Conservation (phyloP, 306 rosid species). For the Cucurbita moschata region DNA sequence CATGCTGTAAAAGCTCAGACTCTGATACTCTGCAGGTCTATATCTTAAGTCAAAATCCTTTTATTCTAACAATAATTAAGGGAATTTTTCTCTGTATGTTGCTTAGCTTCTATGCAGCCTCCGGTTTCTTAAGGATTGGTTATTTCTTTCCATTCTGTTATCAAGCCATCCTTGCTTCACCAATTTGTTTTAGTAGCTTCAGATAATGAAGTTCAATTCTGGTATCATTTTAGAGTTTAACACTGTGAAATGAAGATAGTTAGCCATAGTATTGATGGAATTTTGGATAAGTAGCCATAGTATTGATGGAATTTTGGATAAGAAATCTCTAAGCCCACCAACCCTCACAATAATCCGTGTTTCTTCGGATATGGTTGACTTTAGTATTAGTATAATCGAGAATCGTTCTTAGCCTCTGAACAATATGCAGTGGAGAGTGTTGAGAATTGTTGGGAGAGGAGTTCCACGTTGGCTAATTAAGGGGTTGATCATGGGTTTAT, state of each 20-base stretch:
- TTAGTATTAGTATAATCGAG: neutral
- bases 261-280: neutral
- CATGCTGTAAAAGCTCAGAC: conserved; percentile 69
- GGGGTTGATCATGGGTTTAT: too few species aligned
- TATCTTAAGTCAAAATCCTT: neutral
- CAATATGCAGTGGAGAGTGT: neutral
- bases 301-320: neutral
- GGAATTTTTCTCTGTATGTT: neutral
- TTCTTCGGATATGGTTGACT: neutral
- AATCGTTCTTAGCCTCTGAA: neutral
- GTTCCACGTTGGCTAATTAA: too few species aligned
- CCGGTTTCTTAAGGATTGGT: neutral
- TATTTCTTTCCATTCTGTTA: neutral
- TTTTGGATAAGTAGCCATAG: neutral
- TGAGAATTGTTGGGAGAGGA: too few species aligned
- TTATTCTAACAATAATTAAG: neutral
- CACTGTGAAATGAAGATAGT: neutral
- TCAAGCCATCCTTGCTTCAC: neutral
- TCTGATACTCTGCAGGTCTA: conserved; percentile 67
- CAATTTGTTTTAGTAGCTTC: neutral
- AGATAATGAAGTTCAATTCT: neutral
- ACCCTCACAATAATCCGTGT: neutral
- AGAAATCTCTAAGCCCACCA: neutral
- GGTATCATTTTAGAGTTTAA: neutral
- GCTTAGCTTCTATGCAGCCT: neutral